Percentiles rank a stretch among this genome's conserved stretches.
Evolutionary conservation across 164 flowering plant species (phyloP).

Genomic region (Tinospora cordifolia): DNA sequence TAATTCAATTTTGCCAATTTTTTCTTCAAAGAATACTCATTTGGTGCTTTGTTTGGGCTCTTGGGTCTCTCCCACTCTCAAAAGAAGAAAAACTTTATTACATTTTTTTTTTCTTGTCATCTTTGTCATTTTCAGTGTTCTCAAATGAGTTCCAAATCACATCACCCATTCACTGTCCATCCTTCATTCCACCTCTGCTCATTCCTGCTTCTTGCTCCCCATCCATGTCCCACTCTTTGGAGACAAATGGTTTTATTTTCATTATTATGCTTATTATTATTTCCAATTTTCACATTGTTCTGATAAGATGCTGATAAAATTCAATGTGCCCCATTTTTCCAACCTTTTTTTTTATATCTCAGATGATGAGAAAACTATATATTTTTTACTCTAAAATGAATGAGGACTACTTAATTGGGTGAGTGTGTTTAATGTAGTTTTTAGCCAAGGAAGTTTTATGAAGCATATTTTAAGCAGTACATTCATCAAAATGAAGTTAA

Average conservation of each 20-base stretch:
- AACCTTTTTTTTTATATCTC: background rate
- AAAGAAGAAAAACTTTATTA: background rate
- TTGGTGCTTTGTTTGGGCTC: no score
- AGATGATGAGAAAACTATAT: no score
- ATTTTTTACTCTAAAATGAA: no score
- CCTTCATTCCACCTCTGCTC: constrained; percentile 1
- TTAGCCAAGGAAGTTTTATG: no score
- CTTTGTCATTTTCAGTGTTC: background rate
- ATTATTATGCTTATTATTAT: no score
- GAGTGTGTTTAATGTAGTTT: no score
- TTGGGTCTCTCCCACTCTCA: background rate
- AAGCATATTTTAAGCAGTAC: no score
- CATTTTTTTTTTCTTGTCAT: background rate
- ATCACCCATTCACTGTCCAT: background rate
- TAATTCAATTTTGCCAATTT: background rate
- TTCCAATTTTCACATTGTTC: background rate
- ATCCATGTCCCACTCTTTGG: background rate
- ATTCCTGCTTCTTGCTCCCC: background rate
- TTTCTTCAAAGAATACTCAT: background rate
- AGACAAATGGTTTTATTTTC: background rate
- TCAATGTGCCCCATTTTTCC: background rate
- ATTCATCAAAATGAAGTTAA: no score
- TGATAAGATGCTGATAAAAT: background rate
- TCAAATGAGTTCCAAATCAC: background rate
- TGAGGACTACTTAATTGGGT: no score